Conservation (phyloP, 352 stramenopile genomes). For the Phytophthora foliorum region DNA sequence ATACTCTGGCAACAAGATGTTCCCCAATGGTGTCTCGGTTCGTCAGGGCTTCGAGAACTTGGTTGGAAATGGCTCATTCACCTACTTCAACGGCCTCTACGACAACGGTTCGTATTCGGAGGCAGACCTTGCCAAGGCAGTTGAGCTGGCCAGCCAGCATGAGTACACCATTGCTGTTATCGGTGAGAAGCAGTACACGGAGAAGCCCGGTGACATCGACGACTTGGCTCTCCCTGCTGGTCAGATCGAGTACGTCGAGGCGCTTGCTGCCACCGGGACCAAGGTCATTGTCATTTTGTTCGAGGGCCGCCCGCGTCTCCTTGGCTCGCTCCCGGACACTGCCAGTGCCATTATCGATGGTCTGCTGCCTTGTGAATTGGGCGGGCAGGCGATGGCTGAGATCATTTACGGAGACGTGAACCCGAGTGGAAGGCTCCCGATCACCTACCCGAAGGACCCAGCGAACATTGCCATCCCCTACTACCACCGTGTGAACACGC, state of each 20-base stretch:
- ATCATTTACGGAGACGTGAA: conserved; percentile 84
- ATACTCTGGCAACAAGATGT: conserved; percentile 64
- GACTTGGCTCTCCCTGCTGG: conserved; percentile 68
- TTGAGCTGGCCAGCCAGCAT: conserved; percentile 49
- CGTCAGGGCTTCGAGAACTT: conserved; percentile 56
- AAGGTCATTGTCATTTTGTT: conserved; percentile 88
- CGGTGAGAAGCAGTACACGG: conserved; percentile 79
- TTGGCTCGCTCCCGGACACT: conserved; percentile 55
- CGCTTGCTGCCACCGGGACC: conserved; percentile 66
- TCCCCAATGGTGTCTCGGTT: conserved; percentile 60
- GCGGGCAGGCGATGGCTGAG: conserved; percentile 85
- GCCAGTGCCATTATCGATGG: conserved; percentile 78
- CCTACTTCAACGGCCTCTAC: conserved; percentile 65
- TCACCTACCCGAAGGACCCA: conserved; percentile 82
- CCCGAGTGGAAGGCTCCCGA: conserved; percentile 78
- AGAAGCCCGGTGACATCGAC: conserved; percentile 87
- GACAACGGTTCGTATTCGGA: conserved; percentile 57
- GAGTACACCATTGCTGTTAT: conserved; percentile 77
- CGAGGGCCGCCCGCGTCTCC: conserved; percentile 79
- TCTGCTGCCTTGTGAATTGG: conserved; percentile 75
- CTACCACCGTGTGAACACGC: conserved; percentile 64
- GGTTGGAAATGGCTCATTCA: conserved; percentile 31
- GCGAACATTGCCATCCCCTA: conserved; percentile 76
- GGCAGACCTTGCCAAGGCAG: conserved; percentile 57
- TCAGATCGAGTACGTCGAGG: conserved; percentile 79